Evolutionary conservation across 2,329 filamentous ascomycete genomes (phyloP), one percentile per base, ranked within the genome.

Genomic region (Penicillium sclerotiorum): DNA sequence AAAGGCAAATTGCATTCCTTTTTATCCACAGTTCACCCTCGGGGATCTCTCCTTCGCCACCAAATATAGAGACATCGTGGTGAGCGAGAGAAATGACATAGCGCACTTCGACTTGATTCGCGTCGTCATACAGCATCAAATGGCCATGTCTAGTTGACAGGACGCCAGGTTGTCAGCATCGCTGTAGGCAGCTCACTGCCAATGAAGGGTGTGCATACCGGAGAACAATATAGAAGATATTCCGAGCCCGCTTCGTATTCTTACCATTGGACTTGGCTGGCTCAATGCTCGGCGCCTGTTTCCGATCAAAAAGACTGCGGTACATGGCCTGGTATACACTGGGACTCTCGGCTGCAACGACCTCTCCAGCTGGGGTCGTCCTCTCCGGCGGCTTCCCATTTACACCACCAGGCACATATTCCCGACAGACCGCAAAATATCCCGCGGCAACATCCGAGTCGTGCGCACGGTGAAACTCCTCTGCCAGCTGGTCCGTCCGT

Each of bases 261-360:
- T 77, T 80, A n/a, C 66, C 67, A 55, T 72, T 75, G 28, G 69
- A 71, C 57, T 79, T 83, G 12, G 73, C 69, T 6, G 74, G 74
- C 40, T 84, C 81, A 30, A 84, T 73, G 2, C 75, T 79, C 3
- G 81, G 79, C 15, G 72, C 72, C 56, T 78, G 78, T 63, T 87
- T 92, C 63, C 93, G 83, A 62, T 96, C 91, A 68, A 99, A 97
- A 54, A 99, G 87, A 69, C 89, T 96, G 67, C 91, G 81, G 73
- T 99, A 99, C 90, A 99, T 96, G 69, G 88, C 88, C 80, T 97
- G 94, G 72, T 97, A 97, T 30, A 99, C 93, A 69, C 93, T 96
- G 49, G 89, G 91, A 65, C 90, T 95, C 49, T 91, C 88, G 35
- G 88, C 79, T 27, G 87, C 84, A 37, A 94, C 85, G 13, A 88